Evolutionary conservation across 441 rosid species (phyloP).

Genomic region (Theobroma grandiflorum): DNA sequence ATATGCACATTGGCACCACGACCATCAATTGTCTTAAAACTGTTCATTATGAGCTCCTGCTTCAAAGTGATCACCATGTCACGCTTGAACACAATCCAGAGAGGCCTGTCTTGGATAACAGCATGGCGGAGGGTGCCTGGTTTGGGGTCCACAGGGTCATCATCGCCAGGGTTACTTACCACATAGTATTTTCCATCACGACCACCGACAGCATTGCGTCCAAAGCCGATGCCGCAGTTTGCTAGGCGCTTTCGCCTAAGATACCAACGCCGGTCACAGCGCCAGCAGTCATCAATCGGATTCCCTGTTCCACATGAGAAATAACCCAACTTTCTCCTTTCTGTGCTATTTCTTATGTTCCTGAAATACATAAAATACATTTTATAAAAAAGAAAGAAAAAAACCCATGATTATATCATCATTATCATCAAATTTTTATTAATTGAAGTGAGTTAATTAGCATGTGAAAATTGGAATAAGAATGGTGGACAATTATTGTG

Average conservation of each 20-base stretch:
- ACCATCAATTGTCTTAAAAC: conserved; percentile 76
- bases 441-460: not conserved
- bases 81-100: conserved; percentile 71
- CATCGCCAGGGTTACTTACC: conserved; percentile 56
- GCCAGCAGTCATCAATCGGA: conserved; percentile 78
- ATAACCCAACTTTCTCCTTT: conserved; percentile 66
- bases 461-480: not conserved
- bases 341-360: conserved; percentile 60
- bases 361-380: conserved; percentile 33
- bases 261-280: conserved; percentile 62
- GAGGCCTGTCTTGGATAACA: conserved; percentile 66
- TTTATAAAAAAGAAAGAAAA: too few relatives aligned
- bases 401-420: not conserved
- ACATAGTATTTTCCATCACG: conserved; percentile 69
- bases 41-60: conserved; percentile 75
- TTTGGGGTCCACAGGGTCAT: conserved; percentile 58
- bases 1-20: conserved; percentile 72
- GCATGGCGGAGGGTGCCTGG: conserved; percentile 78
- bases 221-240: conserved; percentile 68
- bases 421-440: not conserved
- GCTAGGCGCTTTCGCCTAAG: conserved; percentile 57
- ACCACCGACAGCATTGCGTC: conserved; percentile 73
- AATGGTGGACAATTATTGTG: conserved; percentile 3
- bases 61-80: conserved; percentile 71
- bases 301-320: conserved; percentile 75